A percentile compares a stretch with the other conserved stretches of the same genome.
phyloP scores from a whole-genome alignment of 176 grass and related monocot species.

The Puccinellia tenuiflora region DNA sequence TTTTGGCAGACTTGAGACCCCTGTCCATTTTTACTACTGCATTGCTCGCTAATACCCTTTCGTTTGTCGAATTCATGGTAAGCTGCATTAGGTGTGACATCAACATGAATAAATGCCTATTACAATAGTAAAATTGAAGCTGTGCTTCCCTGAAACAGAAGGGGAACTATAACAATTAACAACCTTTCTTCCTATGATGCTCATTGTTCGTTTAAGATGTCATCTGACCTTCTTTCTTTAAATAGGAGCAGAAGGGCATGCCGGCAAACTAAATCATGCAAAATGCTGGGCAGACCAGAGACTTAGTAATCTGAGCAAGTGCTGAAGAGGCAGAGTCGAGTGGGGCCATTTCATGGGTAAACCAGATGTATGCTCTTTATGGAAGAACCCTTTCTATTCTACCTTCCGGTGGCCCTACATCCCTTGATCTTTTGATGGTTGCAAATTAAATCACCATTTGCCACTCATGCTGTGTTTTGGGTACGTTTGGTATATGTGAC shows the following conservation, averaged over 20 bases:
- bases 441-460: background rate
- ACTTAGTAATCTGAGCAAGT: conserved; percentile 16
- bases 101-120: background rate
- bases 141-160: background rate
- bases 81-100: background rate
- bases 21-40: background rate
- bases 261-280: conserved; percentile 27
- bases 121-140: background rate
- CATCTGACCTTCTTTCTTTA: background rate
- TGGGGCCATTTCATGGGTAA: background rate
- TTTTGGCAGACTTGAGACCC: background rate
- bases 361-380: background rate
- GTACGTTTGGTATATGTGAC: background rate
- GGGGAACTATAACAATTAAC: background rate
- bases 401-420: background rate
- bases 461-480: background rate
- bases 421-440: background rate
- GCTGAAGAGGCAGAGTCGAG: conserved; percentile 33
- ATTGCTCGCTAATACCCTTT: background rate
- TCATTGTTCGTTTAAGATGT: background rate
- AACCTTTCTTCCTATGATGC: background rate
- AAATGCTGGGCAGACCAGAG: background rate
- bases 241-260: conserved; percentile 24
- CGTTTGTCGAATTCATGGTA: background rate
- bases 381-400: background rate